phyloP scores from a whole-genome alignment of 352 stramenopile genomes.

The Pythium guiyangense region DNA sequence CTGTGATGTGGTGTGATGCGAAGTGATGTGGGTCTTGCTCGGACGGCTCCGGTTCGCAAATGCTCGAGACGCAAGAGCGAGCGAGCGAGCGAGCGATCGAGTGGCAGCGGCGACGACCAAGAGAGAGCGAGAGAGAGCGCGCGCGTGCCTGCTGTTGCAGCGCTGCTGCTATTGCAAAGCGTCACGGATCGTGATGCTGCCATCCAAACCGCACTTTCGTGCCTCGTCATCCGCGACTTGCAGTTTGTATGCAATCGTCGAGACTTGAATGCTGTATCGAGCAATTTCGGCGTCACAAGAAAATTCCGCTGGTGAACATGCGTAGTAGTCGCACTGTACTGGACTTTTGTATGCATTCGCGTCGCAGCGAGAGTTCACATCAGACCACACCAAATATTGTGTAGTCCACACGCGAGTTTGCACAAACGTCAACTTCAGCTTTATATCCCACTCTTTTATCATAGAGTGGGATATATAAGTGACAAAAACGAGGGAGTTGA shows the following conservation, averaged over 20 bases:
- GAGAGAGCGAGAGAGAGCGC: neutral
- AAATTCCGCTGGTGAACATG: conserved; percentile 17
- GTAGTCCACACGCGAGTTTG: conserved; percentile 1
- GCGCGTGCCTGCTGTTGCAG: neutral
- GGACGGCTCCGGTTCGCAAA: conserved; percentile 8
- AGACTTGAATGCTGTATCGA: too few species aligned
- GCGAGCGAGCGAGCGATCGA: too few species aligned
- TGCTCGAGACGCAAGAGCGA: too few species aligned
- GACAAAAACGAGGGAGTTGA: too few species aligned
- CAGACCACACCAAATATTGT: too few species aligned
- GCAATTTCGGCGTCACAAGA: conserved; percentile 29
- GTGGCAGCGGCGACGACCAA: neutral
- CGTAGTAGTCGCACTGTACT: neutral
- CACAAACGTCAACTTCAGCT: conserved; percentile 9
- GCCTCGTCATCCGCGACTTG: too few species aligned
- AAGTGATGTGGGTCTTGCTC: neutral
- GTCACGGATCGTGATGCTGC: neutral
- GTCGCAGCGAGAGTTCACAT: too few species aligned
- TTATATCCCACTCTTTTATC: too few species aligned
- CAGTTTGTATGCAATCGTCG: too few species aligned
- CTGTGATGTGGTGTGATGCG: too few species aligned
- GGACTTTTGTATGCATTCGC: neutral
- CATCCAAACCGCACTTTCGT: neutral
- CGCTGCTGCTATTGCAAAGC: neutral
- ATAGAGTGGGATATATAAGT: too few species aligned